Conservation (phyloP, 2,329 filamentous ascomycete species). For the Alternaria sp. region DNA sequence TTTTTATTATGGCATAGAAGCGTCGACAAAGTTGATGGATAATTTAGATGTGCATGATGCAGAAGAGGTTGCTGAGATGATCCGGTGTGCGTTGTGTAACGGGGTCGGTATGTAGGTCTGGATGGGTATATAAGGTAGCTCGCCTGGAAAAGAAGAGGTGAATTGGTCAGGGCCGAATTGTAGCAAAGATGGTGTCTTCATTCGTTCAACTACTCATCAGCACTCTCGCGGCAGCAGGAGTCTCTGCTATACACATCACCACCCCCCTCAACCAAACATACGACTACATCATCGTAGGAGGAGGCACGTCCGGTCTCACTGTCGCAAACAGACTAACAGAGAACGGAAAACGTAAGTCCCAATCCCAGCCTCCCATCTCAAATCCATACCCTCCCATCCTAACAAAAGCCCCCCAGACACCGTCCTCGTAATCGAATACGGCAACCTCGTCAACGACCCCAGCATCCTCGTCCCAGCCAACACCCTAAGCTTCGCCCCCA, state of each 20-base stretch:
- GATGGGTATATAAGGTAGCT: not conserved
- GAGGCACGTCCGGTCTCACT: conserved; percentile 27
- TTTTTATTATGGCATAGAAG: too few relatives aligned
- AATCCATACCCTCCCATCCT: not conserved
- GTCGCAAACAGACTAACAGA: conserved; percentile 29
- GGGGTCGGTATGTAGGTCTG: not conserved
- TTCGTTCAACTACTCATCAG: not conserved
- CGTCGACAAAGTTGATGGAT: too few relatives aligned
- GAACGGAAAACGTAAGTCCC: conserved; percentile 9
- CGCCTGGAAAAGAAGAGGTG: not conserved
- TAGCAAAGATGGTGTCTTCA: not conserved
- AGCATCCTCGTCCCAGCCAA: conserved; percentile 13
- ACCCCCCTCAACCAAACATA: conserved; percentile 11
- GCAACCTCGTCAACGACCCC: conserved; percentile 10
- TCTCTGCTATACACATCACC: not conserved
- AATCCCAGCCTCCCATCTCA: too few relatives aligned
- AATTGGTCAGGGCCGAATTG: too few relatives aligned
- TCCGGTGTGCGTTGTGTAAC: too few relatives aligned
- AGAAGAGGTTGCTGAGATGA: not conserved
- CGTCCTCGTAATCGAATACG: conserved; percentile 24
- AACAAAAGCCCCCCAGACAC: not conserved
- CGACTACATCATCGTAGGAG: conserved; percentile 32
- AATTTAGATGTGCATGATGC: not conserved
- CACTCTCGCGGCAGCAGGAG: not conserved
- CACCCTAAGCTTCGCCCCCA: not conserved